Evolutionary conservation across 768 basidiomycete species (phyloP).

Genomic region (Psilocybe tampanensis): DNA sequence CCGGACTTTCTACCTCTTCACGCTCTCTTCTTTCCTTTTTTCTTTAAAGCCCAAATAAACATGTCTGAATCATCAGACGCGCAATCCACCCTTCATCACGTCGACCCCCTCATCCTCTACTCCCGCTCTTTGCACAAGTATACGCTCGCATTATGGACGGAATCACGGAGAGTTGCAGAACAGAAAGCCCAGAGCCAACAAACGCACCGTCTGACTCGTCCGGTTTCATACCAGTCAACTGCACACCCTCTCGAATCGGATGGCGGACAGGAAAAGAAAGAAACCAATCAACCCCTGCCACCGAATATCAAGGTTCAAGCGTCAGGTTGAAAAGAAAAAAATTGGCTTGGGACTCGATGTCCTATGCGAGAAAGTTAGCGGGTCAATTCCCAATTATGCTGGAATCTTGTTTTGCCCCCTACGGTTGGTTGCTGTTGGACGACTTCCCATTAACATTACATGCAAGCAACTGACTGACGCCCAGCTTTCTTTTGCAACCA

Average conservation of each 20-base stretch:
- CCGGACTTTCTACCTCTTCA: not conserved
- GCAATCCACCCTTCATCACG: slow-evolving; percentile 21
- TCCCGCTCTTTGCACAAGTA: slow-evolving; percentile 69
- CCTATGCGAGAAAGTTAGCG: not conserved
- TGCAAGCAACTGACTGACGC: too few relatives aligned
- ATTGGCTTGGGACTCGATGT: too few relatives aligned
- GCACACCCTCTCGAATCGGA: not conserved
- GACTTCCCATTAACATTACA: too few relatives aligned
- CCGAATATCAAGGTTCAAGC: too few relatives aligned
- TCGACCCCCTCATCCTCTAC: slow-evolving; percentile 53
- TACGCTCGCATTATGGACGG: slow-evolving; percentile 67
- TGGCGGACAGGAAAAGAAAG: too few relatives aligned
- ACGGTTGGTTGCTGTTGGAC: too few relatives aligned
- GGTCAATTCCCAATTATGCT: too few relatives aligned
- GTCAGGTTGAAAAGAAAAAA: too few relatives aligned
- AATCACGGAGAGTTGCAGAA: slow-evolving; percentile 61
- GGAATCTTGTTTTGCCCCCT: too few relatives aligned
- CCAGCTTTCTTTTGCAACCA: too few relatives aligned
- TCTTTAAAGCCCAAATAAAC: not conserved
- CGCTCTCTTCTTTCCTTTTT: slow-evolving; percentile 5
- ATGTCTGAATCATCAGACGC: slow-evolving; percentile 20
- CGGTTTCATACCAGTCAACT: slow-evolving; percentile 7
- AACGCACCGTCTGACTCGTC: slow-evolving; percentile 7
- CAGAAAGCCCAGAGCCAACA: slow-evolving; percentile 40
- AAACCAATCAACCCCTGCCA: too few relatives aligned